Percentiles rank a stretch among this genome's conserved stretches.
These are phyloP conservation scores for Pochonia chlamydosporia DNA, from an alignment of 2,329 filamentous ascomycete species.

Conservation along the genomic window DNA sequence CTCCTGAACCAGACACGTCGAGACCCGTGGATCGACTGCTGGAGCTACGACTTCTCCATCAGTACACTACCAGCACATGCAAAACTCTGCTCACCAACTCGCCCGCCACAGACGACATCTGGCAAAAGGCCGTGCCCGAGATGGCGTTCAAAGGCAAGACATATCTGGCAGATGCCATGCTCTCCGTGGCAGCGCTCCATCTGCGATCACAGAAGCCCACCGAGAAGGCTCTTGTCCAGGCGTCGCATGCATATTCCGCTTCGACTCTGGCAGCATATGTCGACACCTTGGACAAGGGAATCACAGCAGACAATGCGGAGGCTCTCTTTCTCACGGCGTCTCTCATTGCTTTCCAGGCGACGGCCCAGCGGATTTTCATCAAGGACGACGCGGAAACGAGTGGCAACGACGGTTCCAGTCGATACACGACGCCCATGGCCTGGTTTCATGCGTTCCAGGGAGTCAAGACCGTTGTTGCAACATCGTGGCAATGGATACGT, in stretches of 20 bases:
- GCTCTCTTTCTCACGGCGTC: constrained; percentile 57
- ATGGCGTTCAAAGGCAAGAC: constrained; percentile 54
- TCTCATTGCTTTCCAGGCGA: constrained; percentile 62
- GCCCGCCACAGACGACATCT: constrained; percentile 47
- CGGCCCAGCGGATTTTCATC: constrained; percentile 56
- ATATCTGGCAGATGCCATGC: constrained; percentile 57
- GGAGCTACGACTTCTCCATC: constrained; percentile 59
- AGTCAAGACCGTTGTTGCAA: constrained; percentile 58
- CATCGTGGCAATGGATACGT: constrained; percentile 59
- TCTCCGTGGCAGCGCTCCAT: constrained; percentile 60
- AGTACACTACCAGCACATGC: constrained; percentile 56
- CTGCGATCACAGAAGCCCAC: constrained; percentile 49
- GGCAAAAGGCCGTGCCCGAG: constrained; percentile 54
- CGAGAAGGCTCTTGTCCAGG: constrained; percentile 55
- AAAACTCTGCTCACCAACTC: constrained; percentile 53
- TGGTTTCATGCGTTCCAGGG: constrained; percentile 66
- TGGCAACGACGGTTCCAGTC: constrained; percentile 28
- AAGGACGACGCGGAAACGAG: constrained; percentile 43
- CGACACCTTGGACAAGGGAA: constrained; percentile 47
- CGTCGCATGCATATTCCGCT: constrained; percentile 60
- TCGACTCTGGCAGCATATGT: constrained; percentile 58
- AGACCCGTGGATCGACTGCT: constrained; percentile 40
- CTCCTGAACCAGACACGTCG: constrained; percentile 24
- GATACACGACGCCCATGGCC: constrained; percentile 53
- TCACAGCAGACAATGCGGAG: constrained; percentile 54